Evolutionary conservation across 192 early-diverging fungal genomes (phyloP).

Genomic region (Backusella mclennaniae): DNA sequence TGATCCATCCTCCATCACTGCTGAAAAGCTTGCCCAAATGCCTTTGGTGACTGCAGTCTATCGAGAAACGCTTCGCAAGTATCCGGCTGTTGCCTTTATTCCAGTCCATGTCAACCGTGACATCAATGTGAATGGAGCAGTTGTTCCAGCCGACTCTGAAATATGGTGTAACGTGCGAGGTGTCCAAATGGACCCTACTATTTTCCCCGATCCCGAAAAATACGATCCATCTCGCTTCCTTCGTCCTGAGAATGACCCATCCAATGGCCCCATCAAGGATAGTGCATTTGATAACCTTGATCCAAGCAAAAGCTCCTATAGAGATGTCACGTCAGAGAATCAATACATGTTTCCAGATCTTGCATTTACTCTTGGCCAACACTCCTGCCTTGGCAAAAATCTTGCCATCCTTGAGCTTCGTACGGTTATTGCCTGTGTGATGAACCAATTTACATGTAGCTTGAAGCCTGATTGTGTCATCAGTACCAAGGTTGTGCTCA

Average conservation of each 20-base stretch:
- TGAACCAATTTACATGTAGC: constrained; percentile 21
- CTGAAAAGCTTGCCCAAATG: constrained; percentile 30
- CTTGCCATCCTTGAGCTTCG: constrained; percentile 35
- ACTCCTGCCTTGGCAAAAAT: constrained; percentile 33
- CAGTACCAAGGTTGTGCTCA: constrained; percentile 34
- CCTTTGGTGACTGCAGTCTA: constrained; percentile 31
- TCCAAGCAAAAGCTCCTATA: background rate
- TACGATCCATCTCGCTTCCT: constrained; percentile 33
- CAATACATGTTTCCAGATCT: constrained; percentile 35
- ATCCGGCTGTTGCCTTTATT: constrained; percentile 36
- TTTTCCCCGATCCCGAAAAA: constrained; percentile 36
- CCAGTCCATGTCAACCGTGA: constrained; percentile 28
- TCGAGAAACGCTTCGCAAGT: constrained; percentile 35
- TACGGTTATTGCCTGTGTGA: constrained; percentile 24
- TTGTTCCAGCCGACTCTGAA: constrained; percentile 28
- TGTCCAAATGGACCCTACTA: constrained; percentile 30
- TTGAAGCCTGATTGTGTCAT: constrained; percentile 21
- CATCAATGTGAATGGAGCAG: constrained; percentile 18
- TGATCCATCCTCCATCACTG: constrained; percentile 10
- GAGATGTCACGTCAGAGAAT: constrained; percentile 1
- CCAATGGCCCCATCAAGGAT: background rate
- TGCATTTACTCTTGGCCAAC: constrained; percentile 32
- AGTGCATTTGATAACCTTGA: constrained; percentile 10
- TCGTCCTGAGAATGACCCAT: background rate
- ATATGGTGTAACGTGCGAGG: constrained; percentile 38